Evolutionary conservation across 2,329 filamentous ascomycete genomes (phyloP).

Genomic region (Pseudogymnoascus sp.): DNA sequence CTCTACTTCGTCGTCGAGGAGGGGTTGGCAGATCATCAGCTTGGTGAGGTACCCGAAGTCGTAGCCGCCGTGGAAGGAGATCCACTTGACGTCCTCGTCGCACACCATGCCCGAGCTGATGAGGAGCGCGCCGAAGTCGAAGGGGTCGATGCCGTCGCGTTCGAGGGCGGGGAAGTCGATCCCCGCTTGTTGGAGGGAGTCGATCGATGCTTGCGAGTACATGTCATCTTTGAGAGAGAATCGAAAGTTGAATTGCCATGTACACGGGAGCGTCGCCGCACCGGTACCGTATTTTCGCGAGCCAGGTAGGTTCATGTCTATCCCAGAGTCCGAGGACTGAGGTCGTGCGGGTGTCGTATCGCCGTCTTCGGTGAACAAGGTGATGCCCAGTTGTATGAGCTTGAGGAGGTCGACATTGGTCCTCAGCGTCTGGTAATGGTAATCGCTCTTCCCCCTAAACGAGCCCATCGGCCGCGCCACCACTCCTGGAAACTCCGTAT

Average conservation of each 20-base stretch:
- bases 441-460: conserved; percentile 91
- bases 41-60: conserved; percentile 98
- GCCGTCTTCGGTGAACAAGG: conserved; percentile 83
- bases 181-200: conserved; percentile 82
- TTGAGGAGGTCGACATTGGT: conserved; percentile 97
- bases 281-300: conserved; percentile 37
- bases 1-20: conserved; percentile 82
- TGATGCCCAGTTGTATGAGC: conserved; percentile 94
- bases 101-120: conserved; percentile 89
- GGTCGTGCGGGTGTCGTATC: conserved; percentile 71
- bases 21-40: conserved; percentile 70
- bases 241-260: conserved; percentile 99
- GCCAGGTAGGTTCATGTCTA: conserved; percentile 33
- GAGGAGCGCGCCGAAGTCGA: conserved; percentile 79
- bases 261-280: conserved; percentile 60
- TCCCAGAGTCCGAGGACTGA: conserved; percentile 30
- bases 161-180: conserved; percentile 82
- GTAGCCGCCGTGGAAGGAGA: conserved; percentile 95
- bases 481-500: conserved; percentile 97
- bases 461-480: conserved; percentile 91
- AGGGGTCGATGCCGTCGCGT: conserved; percentile 81
- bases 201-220: conserved; percentile 93
- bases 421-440: conserved; percentile 95
- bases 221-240: conserved; percentile 94
- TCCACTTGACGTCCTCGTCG: conserved; percentile 84